Evolutionary conservation across 371 early-diverging fungal genomes (phyloP).

Genomic region (Mucor racemosus): DNA sequence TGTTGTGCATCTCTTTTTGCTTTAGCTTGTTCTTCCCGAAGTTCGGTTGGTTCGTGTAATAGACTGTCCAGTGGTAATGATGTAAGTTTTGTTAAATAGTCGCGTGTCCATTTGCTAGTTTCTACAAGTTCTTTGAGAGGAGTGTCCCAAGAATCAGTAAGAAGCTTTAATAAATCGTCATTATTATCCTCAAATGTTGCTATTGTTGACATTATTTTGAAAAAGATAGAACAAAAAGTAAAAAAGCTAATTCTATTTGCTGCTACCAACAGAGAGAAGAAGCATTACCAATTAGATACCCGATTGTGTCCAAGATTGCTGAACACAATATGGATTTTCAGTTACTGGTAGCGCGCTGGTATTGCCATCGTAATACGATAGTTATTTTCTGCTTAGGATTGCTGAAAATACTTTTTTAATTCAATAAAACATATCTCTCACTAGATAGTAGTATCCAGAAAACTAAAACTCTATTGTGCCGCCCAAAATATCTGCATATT

Average conservation of each 20-base stretch:
- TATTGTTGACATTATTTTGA: neutral
- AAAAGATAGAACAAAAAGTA: neutral
- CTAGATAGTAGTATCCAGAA: too few species aligned
- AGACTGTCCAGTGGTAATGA: slow-evolving; percentile 64
- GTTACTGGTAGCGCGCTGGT: too few species aligned
- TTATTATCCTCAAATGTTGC: slow-evolving; percentile 26
- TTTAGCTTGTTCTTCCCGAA: slow-evolving; percentile 60
- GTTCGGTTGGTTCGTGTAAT: slow-evolving; percentile 53
- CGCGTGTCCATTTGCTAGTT: slow-evolving; percentile 55
- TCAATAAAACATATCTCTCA: too few species aligned
- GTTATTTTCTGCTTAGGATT: too few species aligned
- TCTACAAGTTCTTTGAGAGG: slow-evolving; percentile 18
- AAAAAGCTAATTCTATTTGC: neutral
- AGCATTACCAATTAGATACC: neutral
- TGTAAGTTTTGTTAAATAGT: slow-evolving; percentile 68
- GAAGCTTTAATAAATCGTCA: slow-evolving; percentile 33
- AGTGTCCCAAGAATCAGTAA: slow-evolving; percentile 30
- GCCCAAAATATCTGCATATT: too few species aligned
- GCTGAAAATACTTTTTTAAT: too few species aligned
- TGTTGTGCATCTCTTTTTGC: slow-evolving; percentile 69
- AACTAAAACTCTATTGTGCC: too few species aligned
- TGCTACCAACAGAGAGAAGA: too few species aligned
- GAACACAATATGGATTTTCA: too few species aligned
- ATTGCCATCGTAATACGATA: too few species aligned
- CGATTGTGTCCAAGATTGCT: neutral